A percentile compares a stretch with the other conserved stretches of the same genome.
These are phyloP conservation scores for Tricholoma saponaceum DNA, from an alignment of 768 basidiomycete species.

Conservation along the genomic window DNA sequence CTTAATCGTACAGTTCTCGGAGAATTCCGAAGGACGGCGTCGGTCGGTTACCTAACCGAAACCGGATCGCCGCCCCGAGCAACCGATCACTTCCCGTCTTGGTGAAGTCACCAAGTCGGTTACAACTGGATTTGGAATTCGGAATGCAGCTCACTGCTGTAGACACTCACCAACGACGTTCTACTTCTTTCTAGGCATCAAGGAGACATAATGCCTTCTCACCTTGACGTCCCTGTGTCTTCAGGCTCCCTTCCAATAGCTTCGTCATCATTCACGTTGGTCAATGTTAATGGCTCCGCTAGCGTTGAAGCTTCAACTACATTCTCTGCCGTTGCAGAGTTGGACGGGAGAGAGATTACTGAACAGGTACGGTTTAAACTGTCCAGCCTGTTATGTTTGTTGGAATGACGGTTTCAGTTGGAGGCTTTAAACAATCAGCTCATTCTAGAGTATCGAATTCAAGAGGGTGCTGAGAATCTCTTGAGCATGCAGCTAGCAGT, in stretches of 20 bases:
- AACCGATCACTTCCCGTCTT: not conserved
- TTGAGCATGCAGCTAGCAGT: constrained; percentile 64
- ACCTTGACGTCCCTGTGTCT: constrained; percentile 13
- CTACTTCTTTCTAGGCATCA: not conserved
- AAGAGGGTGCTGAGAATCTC: constrained; percentile 90
- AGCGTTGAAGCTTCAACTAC: constrained; percentile 14
- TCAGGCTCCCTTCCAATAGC: constrained; percentile 16
- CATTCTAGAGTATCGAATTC: constrained; percentile 75
- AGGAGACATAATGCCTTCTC: constrained; percentile 12
- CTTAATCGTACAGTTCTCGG: constrained; percentile 37
- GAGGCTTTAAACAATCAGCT: constrained; percentile 65
- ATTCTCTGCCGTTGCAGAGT: constrained; percentile 32
- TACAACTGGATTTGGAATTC: not conserved
- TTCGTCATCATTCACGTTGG: constrained; percentile 21
- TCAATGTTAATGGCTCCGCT: constrained; percentile 14
- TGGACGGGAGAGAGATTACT: constrained; percentile 41
- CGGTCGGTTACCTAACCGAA: not conserved
- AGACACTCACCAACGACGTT: not conserved
- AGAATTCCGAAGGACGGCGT: constrained; percentile 6
- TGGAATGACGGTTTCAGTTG: constrained; percentile 38
- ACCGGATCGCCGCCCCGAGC: not conserved
- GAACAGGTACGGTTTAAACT: constrained; percentile 36
- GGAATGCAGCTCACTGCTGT: not conserved
- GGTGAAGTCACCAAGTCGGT: not conserved
- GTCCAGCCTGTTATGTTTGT: not conserved